Conservation (phyloP, 306 rosid species). For the Astragalus membranaceus region DNA sequence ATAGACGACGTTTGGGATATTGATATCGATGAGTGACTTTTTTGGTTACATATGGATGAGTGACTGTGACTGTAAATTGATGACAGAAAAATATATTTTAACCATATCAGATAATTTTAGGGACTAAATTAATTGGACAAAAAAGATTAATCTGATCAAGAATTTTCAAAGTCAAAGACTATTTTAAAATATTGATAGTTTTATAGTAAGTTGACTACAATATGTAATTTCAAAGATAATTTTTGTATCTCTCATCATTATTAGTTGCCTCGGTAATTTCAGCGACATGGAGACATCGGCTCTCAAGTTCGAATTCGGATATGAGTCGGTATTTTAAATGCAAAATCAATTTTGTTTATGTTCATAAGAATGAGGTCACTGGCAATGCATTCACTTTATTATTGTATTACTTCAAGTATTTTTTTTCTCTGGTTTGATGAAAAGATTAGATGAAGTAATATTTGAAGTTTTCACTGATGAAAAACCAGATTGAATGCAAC, state of each 20-base stretch:
- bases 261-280: no score
- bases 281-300: no score
- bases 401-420: not conserved
- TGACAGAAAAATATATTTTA: not conserved
- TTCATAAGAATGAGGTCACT: not conserved
- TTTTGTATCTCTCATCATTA: no score
- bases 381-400: not conserved
- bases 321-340: not conserved
- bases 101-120: no score
- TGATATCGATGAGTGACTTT: no score
- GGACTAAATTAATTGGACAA: no score
- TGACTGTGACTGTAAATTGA: not conserved
- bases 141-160: no score
- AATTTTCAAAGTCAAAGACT: no score
- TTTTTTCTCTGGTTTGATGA: slow-evolving; percentile 21
- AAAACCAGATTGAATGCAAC: slow-evolving; percentile 68
- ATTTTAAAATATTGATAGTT: no score
- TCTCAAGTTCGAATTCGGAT: no score
- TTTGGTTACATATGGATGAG: not conserved
- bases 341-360: not conserved
- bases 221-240: no score
- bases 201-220: no score
- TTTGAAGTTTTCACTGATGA: not conserved
- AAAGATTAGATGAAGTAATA: not conserved
- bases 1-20: not conserved